phyloP scores from a whole-genome alignment of 2,329 filamentous ascomycete genomes.

The Fusarium oligoseptatum region DNA sequence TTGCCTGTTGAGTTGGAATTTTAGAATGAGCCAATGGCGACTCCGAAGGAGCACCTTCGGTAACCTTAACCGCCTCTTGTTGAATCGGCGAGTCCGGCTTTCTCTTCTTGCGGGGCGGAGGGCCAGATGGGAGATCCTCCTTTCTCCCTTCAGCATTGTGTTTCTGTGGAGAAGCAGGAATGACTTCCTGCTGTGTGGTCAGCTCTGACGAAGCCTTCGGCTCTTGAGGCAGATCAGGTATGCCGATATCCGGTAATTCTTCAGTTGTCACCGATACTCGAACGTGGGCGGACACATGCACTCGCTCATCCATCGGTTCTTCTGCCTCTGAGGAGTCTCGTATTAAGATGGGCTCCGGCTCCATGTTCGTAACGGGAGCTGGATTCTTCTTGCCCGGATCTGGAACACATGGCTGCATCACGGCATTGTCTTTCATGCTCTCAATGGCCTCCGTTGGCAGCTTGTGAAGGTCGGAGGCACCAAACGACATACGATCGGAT shows the following conservation, averaged over 20 bases:
- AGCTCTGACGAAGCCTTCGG: not conserved
- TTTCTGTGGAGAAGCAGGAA: not conserved
- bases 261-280: not conserved
- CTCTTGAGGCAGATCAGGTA: not conserved
- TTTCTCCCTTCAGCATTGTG: not conserved
- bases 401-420: not conserved
- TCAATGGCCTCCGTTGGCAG: not conserved
- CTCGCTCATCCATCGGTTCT: constrained; percentile 5
- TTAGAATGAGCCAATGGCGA: constrained; percentile 10
- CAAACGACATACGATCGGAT: not conserved
- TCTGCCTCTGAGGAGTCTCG: not conserved
- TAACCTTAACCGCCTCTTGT: constrained; percentile 8
- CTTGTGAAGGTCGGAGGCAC: not conserved
- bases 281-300: not conserved
- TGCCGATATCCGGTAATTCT: not conserved
- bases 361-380: constrained; percentile 11
- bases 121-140: not conserved
- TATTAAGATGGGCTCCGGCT: not conserved
- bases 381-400: not conserved
- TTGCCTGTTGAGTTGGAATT: not conserved
- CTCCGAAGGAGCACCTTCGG: constrained; percentile 7
- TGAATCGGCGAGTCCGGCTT: not conserved
- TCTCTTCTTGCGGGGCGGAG: not conserved
- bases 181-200: not conserved
- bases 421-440: not conserved